Evolutionary conservation across 1,284 basidiomycete species (phyloP).

Genomic region (Polyporus tsugae): DNA sequence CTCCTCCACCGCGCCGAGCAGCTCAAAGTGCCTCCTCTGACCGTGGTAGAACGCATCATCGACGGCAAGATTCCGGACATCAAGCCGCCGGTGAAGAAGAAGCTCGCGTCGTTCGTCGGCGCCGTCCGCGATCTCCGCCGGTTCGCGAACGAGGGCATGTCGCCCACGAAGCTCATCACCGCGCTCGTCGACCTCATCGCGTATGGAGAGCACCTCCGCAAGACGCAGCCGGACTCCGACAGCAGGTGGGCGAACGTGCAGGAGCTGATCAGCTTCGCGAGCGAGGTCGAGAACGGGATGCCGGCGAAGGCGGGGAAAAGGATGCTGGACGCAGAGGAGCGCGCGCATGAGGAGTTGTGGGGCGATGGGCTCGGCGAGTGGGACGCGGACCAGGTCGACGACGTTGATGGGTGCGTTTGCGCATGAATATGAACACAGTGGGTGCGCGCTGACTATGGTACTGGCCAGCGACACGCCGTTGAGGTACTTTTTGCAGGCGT

Average conservation of each 20-base stretch:
- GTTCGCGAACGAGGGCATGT: slow-evolving; percentile 63
- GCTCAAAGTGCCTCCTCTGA: slow-evolving; percentile 64
- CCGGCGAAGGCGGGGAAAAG: slow-evolving; percentile 12
- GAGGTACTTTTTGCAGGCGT: slow-evolving; percentile 84
- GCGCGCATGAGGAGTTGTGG: slow-evolving; percentile 28
- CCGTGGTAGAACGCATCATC: slow-evolving; percentile 68
- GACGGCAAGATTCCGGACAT: slow-evolving; percentile 68
- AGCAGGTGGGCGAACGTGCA: slow-evolving; percentile 88
- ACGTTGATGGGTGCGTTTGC: slow-evolving; percentile 16
- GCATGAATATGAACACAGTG: neutral
- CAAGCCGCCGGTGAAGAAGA: slow-evolving; percentile 72
- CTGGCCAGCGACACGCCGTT: slow-evolving; percentile 67
- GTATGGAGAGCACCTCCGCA: slow-evolving; percentile 78
- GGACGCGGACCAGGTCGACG: slow-evolving; percentile 36
- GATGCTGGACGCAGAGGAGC: slow-evolving; percentile 20
- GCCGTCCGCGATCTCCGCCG: slow-evolving; percentile 62
- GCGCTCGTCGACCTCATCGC: slow-evolving; percentile 65
- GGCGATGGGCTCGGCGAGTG: slow-evolving; percentile 32
- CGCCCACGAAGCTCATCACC: slow-evolving; percentile 74
- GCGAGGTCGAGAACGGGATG: slow-evolving; percentile 51
- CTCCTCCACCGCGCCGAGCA: slow-evolving; percentile 62
- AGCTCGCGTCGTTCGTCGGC: slow-evolving; percentile 67
- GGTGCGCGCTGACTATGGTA: neutral
- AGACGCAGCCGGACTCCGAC: slow-evolving; percentile 77
- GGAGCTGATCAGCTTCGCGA: slow-evolving; percentile 81